Base-by-base conservation (phyloP, 306 rosid species). In the Ochetophila trinervis region DNA sequence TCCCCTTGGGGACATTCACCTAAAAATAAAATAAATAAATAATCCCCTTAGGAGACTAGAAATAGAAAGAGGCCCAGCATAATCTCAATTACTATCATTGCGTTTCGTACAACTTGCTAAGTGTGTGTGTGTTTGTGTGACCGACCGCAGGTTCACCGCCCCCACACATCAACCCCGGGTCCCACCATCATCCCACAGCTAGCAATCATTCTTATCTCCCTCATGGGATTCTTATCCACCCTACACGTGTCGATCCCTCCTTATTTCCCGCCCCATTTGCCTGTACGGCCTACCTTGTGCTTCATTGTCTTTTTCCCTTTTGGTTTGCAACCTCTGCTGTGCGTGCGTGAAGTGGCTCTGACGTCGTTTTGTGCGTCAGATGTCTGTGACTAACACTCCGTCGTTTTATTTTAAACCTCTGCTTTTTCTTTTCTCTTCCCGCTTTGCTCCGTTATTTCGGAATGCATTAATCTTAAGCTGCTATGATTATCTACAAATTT, bases 291-390 rank as follows among this genome's bases (percentile, higher is more conserved):
- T 53, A 20, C 37, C 16, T 16, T 24, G 54, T 35, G 65, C 61
- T 30, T 10, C 5, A 34, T 55, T 56, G 56, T 47, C 44, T 53
- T 42, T 53, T 24, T 52, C 52, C 24, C 19, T 35, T 6, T 53
- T 27, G 48, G 8, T 19, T 49, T 0, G 19, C 2, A 24, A 15
- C n/a, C n/a, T n/a, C n/a, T n/a, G 22, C 12, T 27, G 3, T 17
- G n/a, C n/a, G 44, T 3, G 11, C 3, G 22, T 8, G 16, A 13
- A 70, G 80, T 70, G 48, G 63, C 44, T 30, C 63, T 76, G 81
- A 66, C 76, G 73, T 76, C 53, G 63, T 53, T 40, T 45, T 53
- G 17, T 67, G 63, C 64, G 68, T 74, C 68, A 65, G 14, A 12
- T 48, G 66, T 13, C 59, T 58, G 48, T 68, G 72, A 68, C 47